Percentiles rank a stretch among this genome's conserved stretches.
phyloP scores from a whole-genome alignment of 2,329 filamentous ascomycete genomes.

The Shiraia sp. region DNA sequence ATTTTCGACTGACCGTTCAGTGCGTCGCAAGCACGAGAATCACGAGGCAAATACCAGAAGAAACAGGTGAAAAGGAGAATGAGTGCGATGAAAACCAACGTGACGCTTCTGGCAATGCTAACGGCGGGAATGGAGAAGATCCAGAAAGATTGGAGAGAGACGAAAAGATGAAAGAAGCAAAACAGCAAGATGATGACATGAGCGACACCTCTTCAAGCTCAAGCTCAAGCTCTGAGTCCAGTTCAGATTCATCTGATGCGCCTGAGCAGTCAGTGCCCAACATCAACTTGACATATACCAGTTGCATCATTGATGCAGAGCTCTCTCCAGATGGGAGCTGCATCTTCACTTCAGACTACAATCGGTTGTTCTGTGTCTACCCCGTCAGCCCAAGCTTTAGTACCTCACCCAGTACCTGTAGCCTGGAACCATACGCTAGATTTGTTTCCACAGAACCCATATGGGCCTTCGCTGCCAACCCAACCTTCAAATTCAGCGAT shows the following conservation, averaged over 20 bases:
- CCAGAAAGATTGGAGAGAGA: not conserved
- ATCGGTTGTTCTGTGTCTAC: constrained; percentile 60
- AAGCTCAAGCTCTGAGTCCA: constrained; percentile 1
- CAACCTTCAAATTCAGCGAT: constrained; percentile 58
- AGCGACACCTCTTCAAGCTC: constrained; percentile 1
- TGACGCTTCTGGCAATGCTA: no score
- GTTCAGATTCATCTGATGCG: no score
- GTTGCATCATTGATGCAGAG: constrained; percentile 35
- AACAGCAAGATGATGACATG: no score
- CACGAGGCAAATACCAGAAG: not conserved
- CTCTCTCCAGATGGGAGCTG: constrained; percentile 59
- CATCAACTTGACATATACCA: constrained; percentile 9
- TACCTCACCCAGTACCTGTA: constrained; percentile 4
- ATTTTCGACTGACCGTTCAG: constrained; percentile 14
- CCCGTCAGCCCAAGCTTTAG: constrained; percentile 18
- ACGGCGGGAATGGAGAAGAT: not conserved
- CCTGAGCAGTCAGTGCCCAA: not conserved
- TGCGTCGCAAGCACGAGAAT: constrained; percentile 28
- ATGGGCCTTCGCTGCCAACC: constrained; percentile 59
- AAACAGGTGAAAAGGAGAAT: not conserved
- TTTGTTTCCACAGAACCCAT: constrained; percentile 54
- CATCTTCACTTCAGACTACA: constrained; percentile 57
- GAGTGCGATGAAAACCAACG: not conserved
- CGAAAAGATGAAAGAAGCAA: not conserved
- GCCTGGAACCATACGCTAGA: constrained; percentile 52